Evolutionary conservation across 768 basidiomycete genomes (phyloP), one percentile per base, ranked within the genome.

Genomic region (Termitomyces sp.): DNA sequence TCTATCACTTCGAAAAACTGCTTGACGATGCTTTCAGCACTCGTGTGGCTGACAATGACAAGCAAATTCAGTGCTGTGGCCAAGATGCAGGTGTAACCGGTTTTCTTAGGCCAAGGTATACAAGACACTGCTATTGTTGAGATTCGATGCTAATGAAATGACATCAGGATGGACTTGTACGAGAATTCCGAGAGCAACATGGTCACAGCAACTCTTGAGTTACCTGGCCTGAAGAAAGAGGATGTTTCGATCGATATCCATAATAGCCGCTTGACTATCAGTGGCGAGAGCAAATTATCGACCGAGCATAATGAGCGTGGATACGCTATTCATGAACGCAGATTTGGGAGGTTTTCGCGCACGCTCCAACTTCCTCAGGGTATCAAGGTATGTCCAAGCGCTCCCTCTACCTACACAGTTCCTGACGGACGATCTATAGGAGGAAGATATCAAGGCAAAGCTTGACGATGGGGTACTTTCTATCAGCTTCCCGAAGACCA

Each of bases 131-230:
- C 20, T 20, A 34, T 17, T 17, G 5, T 43, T 17, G 15, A 17
- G 8, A 8, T 4, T 20, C 9, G 7, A 9, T 9, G 43, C n/a
- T n/a, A 1, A 25, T 11, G 29, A 48, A 5, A 31, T 7, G 6
- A 11, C 25, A 11, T 11, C 15, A 75, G 85, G 61, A 79, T 85
- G 74, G 77, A 86, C 61, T 56, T 86, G 3, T 73, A 79, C 57
- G 81, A 83, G 65, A 73, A 78, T 49, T 61, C 72, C 10, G 74
- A 77, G 1, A 65, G 67, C 14, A 78, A 79, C 61, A 63, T 65
- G 29, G 77, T 84, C 45, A 82, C 79, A 1, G 83, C 82, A 10
- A 77, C 77, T 8, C 82, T 86, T 59, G 86, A 86, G 66, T 68
- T 84, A 1, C 84, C 85, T 8, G 83, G 85, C 8, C 67, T 85